Conservation (phyloP, 1,284 basidiomycete species). For the Somion occarium region DNA sequence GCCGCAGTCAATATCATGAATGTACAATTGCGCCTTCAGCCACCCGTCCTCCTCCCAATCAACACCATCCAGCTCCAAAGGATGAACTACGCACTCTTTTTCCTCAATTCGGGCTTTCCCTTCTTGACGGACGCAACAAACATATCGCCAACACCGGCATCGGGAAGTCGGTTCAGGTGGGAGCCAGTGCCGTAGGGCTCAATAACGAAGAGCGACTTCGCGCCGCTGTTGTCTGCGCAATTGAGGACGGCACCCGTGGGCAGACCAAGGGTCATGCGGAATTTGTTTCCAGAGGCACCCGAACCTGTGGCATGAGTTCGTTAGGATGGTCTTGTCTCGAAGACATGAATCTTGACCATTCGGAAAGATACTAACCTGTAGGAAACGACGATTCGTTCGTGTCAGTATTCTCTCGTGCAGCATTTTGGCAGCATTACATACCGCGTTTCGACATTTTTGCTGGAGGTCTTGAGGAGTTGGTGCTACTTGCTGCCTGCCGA, state of each 20-base stretch:
- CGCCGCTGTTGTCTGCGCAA: constrained; percentile 99
- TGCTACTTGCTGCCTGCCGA: constrained; percentile 16
- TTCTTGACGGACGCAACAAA: constrained; percentile 99
- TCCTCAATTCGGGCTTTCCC: constrained; percentile 99
- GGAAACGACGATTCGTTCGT: not conserved
- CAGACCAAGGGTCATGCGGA: constrained; percentile 94
- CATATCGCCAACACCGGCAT: constrained; percentile 98
- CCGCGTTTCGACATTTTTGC: constrained; percentile 31
- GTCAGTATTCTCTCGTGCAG: constrained; percentile 14
- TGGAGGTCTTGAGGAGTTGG: constrained; percentile 28
- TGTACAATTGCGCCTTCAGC: not conserved
- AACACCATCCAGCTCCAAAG: not conserved
- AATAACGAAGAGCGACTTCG: constrained; percentile 92
- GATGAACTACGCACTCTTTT: constrained; percentile 80
- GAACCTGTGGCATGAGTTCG: constrained; percentile 31
- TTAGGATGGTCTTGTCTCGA: constrained; percentile 18
- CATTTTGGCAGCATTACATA: constrained; percentile 13
- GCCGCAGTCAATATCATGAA: constrained; percentile 1
- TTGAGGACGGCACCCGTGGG: constrained; percentile 99
- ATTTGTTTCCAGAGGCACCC: constrained; percentile 85
- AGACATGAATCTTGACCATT: constrained; percentile 11
- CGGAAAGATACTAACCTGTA: constrained; percentile 9
- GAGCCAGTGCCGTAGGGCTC: constrained; percentile 93
- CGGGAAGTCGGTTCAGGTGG: constrained; percentile 95
- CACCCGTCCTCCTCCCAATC: not conserved